A percentile compares a stretch with the other conserved stretches of the same genome.
Evolutionary conservation across 2,329 filamentous ascomycete genomes (phyloP).

Genomic region (Fusarium metavorans): DNA sequence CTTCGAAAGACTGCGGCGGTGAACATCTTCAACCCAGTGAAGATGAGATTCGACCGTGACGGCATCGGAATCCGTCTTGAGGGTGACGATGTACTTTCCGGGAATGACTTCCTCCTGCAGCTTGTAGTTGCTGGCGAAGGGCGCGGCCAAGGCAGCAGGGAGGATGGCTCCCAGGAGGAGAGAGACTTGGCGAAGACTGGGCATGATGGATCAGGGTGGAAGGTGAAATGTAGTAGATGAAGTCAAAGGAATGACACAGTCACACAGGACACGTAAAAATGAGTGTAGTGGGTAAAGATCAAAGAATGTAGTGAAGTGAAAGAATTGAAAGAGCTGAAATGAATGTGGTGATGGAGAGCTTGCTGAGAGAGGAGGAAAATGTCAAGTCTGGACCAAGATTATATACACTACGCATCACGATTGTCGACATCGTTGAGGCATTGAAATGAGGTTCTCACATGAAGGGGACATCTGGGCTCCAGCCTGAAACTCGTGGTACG

Average conservation of each 20-base stretch:
- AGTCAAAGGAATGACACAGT: neutral
- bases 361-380: neutral
- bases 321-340: neutral
- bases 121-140: neutral
- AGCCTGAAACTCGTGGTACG: neutral
- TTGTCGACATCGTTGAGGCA: neutral
- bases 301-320: neutral
- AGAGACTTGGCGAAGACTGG: neutral
- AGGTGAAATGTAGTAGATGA: neutral
- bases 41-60: constrained; percentile 60
- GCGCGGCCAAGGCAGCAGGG: neutral
- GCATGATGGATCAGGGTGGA: neutral
- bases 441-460: neutral
- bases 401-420: neutral
- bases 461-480: neutral
- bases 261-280: neutral
- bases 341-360: neutral
- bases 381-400: neutral
- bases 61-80: constrained; percentile 58
- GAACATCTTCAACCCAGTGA: constrained; percentile 60
- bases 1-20: constrained; percentile 63
- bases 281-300: neutral
- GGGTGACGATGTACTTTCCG: constrained; percentile 70
- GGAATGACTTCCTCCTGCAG: constrained; percentile 39
- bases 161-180: neutral